Percentiles rank a stretch among this genome's conserved stretches.
Evolutionary conservation across 208 protist genomes (phyloP).

Genomic region (Trypanosoma scelopori): DNA sequence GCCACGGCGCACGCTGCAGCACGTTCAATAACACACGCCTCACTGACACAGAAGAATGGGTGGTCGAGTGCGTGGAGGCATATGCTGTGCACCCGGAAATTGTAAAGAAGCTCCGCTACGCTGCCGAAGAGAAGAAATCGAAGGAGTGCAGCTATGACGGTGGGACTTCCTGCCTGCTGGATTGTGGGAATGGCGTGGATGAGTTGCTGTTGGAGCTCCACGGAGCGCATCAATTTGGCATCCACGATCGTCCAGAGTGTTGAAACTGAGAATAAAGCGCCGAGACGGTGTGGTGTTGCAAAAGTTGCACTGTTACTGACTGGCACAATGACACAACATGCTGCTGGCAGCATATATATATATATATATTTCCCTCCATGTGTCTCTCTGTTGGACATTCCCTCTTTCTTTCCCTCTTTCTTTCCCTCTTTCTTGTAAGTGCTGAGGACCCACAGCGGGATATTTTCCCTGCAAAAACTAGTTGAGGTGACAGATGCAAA

Average conservation of each 20-base stretch:
- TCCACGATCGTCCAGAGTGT: constrained; percentile 41
- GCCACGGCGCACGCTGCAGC: constrained; percentile 39
- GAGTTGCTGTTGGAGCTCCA: constrained; percentile 58
- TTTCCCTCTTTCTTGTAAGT: too few species aligned
- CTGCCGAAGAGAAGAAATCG: neutral
- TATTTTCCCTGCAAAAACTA: too few species aligned
- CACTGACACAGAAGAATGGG: constrained; percentile 45
- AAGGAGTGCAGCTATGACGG: neutral
- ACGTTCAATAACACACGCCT: constrained; percentile 58
- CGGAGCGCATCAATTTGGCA: constrained; percentile 50
- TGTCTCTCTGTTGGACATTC: too few species aligned
- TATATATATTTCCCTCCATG: too few species aligned
- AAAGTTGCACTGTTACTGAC: too few species aligned
- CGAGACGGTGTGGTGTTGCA: neutral
- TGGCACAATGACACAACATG: too few species aligned
- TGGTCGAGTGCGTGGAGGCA: constrained; percentile 50
- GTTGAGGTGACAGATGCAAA: too few species aligned
- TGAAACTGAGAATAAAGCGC: constrained; percentile 6
- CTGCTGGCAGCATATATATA: too few species aligned
- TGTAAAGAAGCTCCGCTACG: constrained; percentile 17
- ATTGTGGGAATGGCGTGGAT: constrained; percentile 30
- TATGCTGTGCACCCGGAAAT: constrained; percentile 49
- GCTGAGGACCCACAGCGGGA: too few species aligned
- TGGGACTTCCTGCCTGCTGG: constrained; percentile 26
- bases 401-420: too few species aligned